Evolutionary conservation across 345 rosid genomes (phyloP).

Genomic region (Eutrema japonicum): DNA sequence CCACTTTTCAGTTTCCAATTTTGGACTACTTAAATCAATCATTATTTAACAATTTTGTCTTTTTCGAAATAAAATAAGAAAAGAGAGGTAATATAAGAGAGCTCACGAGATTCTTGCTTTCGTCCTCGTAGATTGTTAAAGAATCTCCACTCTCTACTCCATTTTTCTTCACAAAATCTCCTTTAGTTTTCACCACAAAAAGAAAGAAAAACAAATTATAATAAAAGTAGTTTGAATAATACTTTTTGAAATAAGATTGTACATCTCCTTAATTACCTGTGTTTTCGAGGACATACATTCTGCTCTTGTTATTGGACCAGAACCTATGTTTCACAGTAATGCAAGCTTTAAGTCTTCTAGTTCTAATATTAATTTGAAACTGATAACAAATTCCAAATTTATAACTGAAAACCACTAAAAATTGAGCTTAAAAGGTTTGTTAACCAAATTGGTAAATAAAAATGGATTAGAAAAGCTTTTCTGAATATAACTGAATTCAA

Average conservation of each 20-base stretch:
- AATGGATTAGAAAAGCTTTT: background rate
- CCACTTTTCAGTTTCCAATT: slow-evolving; percentile 38
- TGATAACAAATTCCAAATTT: background rate
- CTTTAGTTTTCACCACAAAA: slow-evolving; percentile 43
- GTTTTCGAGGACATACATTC: slow-evolving; percentile 89
- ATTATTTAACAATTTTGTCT: slow-evolving; percentile 25
- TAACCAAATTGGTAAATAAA: background rate
- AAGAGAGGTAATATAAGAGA: slow-evolving; percentile 21
- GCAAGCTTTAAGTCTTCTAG: slow-evolving; percentile 6
- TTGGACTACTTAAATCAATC: slow-evolving; percentile 26
- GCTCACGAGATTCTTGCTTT: slow-evolving; percentile 79
- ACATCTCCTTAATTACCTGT: slow-evolving; percentile 54
- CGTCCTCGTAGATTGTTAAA: slow-evolving; percentile 74
- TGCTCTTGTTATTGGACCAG: slow-evolving; percentile 83
- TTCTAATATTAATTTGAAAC: background rate
- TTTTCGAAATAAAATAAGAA: slow-evolving; percentile 18
- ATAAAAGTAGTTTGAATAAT: background rate
- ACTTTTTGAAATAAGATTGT: background rate
- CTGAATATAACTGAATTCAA: background rate
- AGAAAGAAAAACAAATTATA: background rate
- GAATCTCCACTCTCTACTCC: slow-evolving; percentile 59
- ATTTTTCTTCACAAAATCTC: slow-evolving; percentile 64
- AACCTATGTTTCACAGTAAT: slow-evolving; percentile 52
- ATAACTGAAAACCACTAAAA: background rate
- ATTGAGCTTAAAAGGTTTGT: background rate